Conservation (phyloP, 2,329 filamentous ascomycete genomes). For the Helicocarpus griseus region DNA sequence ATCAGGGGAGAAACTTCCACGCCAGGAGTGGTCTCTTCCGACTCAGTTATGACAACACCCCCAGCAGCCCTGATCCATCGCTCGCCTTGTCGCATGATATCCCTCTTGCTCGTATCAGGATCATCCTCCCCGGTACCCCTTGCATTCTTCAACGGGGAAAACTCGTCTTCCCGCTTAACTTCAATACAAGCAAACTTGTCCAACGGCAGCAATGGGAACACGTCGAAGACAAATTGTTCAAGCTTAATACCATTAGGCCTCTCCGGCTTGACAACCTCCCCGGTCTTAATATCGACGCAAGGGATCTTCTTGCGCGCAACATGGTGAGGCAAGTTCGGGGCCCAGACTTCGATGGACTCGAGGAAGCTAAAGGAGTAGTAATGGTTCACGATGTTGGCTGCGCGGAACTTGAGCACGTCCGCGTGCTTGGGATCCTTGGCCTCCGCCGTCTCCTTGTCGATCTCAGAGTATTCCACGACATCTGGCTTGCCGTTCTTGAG, state of each 20-base stretch:
- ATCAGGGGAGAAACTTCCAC: constrained; percentile 87
- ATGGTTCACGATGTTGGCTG: constrained; percentile 99
- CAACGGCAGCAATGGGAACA: constrained; percentile 80
- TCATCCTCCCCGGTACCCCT: constrained; percentile 82
- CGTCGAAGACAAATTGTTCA: constrained; percentile 98
- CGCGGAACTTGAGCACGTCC: constrained; percentile 83
- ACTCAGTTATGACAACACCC: constrained; percentile 59
- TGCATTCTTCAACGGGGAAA: constrained; percentile 92
- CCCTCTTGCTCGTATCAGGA: constrained; percentile 79
- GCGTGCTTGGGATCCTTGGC: constrained; percentile 74
- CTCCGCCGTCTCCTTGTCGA: constrained; percentile 78
- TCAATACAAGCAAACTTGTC: constrained; percentile 92
- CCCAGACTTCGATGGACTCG: constrained; percentile 79
- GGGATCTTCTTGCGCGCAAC: constrained; percentile 98
- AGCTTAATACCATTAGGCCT: constrained; percentile 98
- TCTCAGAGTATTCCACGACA: constrained; percentile 98
- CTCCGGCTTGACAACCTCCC: constrained; percentile 76
- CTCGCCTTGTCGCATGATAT: constrained; percentile 83
- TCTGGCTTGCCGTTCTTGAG: constrained; percentile 93
- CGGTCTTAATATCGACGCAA: constrained; percentile 63
- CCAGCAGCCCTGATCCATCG: constrained; percentile 77
- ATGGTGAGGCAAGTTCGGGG: constrained; percentile 81
- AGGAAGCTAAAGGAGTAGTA: constrained; percentile 96
- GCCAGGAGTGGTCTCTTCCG: constrained; percentile 49
- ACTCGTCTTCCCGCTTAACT: constrained; percentile 93